Conservation (phyloP, 2,329 filamentous ascomycete species). For the Aciculosporium take region DNA sequence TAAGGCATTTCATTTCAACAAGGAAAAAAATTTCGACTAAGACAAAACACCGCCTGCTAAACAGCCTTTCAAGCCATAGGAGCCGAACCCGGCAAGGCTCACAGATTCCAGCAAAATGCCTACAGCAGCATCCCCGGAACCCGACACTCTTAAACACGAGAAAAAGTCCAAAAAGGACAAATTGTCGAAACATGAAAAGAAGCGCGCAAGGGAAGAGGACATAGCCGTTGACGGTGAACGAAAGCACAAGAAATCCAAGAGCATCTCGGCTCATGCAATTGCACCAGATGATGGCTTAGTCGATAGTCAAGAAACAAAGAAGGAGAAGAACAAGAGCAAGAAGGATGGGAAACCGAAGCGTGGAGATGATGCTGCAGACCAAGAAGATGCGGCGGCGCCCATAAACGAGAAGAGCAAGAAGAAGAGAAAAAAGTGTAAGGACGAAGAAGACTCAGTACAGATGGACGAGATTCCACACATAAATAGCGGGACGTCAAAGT, state of each 20-base stretch:
- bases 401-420: conserved; percentile 7
- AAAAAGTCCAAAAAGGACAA: conserved; percentile 26
- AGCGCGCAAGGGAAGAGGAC: conserved; percentile 31
- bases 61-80: neutral
- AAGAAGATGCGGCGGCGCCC: neutral
- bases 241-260: conserved; percentile 37
- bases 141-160: conserved; percentile 19
- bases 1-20: neutral
- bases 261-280: conserved; percentile 20
- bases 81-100: conserved; percentile 4
- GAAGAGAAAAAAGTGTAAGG: conserved; percentile 16
- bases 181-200: conserved; percentile 24
- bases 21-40: neutral
- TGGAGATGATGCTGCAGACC: neutral
- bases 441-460: conserved; percentile 12
- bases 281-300: conserved; percentile 11
- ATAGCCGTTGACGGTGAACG: conserved; percentile 23
- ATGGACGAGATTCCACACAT: conserved; percentile 2
- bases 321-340: conserved; percentile 19
- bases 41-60: neutral
- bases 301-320: conserved; percentile 20
- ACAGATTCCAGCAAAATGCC: conserved; percentile 9
- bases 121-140: conserved; percentile 18
- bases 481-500: conserved; percentile 11
- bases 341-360: conserved; percentile 12